A percentile compares a stretch with the other conserved stretches of the same genome.
Evolutionary conservation across 345 rosid species (phyloP).

Genomic region (Pistacia integerrima): DNA sequence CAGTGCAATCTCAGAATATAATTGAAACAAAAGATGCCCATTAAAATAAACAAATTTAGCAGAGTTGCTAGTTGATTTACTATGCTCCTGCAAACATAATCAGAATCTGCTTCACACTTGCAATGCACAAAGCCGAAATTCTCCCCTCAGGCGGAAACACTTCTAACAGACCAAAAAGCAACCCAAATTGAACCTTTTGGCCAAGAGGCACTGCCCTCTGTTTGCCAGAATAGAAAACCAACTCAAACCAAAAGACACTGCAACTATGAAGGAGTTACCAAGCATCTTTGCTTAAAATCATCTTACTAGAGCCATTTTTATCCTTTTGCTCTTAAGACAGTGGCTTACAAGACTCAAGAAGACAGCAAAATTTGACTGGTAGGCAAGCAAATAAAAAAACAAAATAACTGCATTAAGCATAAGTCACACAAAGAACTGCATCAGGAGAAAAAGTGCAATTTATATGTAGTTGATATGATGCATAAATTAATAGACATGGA

Average conservation of each 20-base stretch:
- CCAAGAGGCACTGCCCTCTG: not conserved
- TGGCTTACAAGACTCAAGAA: not conserved
- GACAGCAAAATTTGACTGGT: not conserved
- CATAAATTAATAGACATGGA: not conserved
- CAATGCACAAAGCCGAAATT: not conserved
- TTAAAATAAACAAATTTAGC: too few species aligned
- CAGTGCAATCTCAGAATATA: not conserved
- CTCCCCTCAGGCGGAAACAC: not conserved
- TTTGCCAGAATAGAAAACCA: not conserved
- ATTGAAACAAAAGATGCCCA: too few species aligned
- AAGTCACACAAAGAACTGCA: not conserved
- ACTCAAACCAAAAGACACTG: not conserved
- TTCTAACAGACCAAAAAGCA: not conserved
- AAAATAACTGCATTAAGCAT: not conserved
- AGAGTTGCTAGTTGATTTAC: too few species aligned
- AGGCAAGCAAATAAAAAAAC: not conserved
- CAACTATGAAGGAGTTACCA: too few species aligned
- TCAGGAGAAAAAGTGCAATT: not conserved
- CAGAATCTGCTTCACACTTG: too few species aligned
- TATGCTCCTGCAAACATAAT: too few species aligned
- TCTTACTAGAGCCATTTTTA: not conserved
- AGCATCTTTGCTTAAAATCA: not conserved
- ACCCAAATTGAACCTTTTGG: not conserved
- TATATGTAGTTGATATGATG: not conserved
- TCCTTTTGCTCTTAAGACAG: not conserved